Base-by-base conservation (phyloP, 352 stramenopile species). In the Thraustotheca clavata region DNA sequence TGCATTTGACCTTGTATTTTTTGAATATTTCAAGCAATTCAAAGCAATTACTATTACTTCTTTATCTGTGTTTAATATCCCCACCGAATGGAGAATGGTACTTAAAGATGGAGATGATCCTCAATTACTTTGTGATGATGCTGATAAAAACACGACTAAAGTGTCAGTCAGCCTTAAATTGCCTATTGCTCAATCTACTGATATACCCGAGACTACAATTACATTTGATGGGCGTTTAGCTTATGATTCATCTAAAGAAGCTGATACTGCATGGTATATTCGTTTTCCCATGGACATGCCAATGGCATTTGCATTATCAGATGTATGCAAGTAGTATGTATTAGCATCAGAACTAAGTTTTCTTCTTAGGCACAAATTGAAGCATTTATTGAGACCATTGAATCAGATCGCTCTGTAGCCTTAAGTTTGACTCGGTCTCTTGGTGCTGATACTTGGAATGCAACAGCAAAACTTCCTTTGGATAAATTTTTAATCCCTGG, bases 21-120 rank as follows among this genome's bases (percentile, higher is more conserved):
- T 49, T 6, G 24, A 55, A 32, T 39, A 54, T 33, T 65, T 65
- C 39, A 5, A 65, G 31, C 35, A 43, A 14, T 4, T 8, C 38
- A 65, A 54, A 33, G 38, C 35, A 8, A 33, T 65, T 2, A 22
- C 38, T 1, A 0, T 65, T 4, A 18, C 47, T 8, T 29, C 22
- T 16, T 8, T 47, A 1, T 11, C 31, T 31, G 47, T 65, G 4
- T 14, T 11, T 0, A 40, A 27, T 1, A 31, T 65, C 24, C 57
- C 57, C 16, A 43, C 46, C 46, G 57, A 65, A 11, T 65, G 57
- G 57, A 39, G 47, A 12, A 18, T 54, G 12, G 40, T 55, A 14
- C 38, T 26, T 14, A 65, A 65, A 41, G 57, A 65, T 24, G 57
- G 57, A 20, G 57, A 65, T 20, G 57, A 65, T 32, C 35, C 39